Conservation (phyloP, 2,329 filamentous ascomycete species). For the Colletotrichum ledebouriae region DNA sequence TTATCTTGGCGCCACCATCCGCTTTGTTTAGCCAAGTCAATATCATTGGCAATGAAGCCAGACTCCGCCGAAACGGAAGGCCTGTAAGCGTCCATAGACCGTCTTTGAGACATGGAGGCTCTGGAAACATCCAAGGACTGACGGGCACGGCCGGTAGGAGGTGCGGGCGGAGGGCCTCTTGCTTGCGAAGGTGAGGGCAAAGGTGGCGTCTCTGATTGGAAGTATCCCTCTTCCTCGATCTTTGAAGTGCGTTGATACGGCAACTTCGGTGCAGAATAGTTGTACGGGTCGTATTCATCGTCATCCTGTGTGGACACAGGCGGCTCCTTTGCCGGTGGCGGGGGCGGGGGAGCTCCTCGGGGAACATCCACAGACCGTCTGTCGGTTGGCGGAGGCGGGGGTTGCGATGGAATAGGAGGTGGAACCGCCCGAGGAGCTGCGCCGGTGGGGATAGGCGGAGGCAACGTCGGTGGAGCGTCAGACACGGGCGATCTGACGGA, state of each 20-base stretch:
- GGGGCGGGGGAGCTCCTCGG: slow-evolving; percentile 76
- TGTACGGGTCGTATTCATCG: slow-evolving; percentile 80
- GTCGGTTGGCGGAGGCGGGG: slow-evolving; percentile 65
- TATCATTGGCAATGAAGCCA: slow-evolving; percentile 87
- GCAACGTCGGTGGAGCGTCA: slow-evolving; percentile 60
- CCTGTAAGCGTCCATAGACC: slow-evolving; percentile 82
- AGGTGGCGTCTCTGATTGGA: slow-evolving; percentile 55
- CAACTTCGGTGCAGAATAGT: slow-evolving; percentile 58
- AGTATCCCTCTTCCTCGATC: slow-evolving; percentile 62
- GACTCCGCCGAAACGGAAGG: slow-evolving; percentile 81
- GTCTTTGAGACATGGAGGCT: slow-evolving; percentile 56
- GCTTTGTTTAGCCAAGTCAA: slow-evolving; percentile 81
- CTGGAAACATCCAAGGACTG: slow-evolving; percentile 76
- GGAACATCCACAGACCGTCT: slow-evolving; percentile 79
- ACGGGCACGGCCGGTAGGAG: slow-evolving; percentile 52
- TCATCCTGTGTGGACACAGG: slow-evolving; percentile 58
- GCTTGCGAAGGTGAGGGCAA: slow-evolving; percentile 54
- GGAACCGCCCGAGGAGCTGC: slow-evolving; percentile 71
- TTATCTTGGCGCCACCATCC: slow-evolving; percentile 92
- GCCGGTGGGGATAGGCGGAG: slow-evolving; percentile 69
- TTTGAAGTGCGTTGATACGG: slow-evolving; percentile 54
- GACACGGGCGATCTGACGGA: slow-evolving; percentile 68
- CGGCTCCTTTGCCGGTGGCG: slow-evolving; percentile 64
- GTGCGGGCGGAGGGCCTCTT: slow-evolving; percentile 34
- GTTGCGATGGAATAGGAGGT: slow-evolving; percentile 75